Conservation (phyloP, 345 rosid genomes). For the Punica granatum region DNA sequence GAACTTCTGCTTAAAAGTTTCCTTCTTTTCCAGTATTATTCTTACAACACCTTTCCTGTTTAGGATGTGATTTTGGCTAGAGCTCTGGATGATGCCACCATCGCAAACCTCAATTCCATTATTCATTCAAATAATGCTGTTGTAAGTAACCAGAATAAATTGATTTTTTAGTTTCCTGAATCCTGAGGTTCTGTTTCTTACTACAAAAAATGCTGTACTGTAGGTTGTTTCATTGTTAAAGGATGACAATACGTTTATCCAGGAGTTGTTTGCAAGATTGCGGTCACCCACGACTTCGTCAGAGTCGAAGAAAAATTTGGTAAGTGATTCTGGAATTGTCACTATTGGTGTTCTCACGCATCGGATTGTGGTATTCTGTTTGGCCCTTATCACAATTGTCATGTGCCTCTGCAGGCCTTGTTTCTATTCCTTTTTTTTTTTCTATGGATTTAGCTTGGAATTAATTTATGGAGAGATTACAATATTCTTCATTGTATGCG, state of each 20-base stretch:
- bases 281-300: slow-evolving; percentile 47
- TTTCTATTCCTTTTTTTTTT: neutral
- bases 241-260: slow-evolving; percentile 82
- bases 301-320: slow-evolving; percentile 88
- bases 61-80: slow-evolving; percentile 94
- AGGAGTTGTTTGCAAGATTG: slow-evolving; percentile 74
- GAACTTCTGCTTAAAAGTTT: slow-evolving; percentile 13
- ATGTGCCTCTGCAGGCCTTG: neutral
- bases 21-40: slow-evolving; percentile 7
- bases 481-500: neutral
- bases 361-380: neutral
- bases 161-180: neutral
- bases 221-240: slow-evolving; percentile 77
- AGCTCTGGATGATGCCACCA: slow-evolving; percentile 69
- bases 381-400: neutral
- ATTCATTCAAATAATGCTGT: slow-evolving; percentile 64
- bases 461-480: neutral
- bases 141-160: slow-evolving; percentile 38
- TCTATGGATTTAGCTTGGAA: neutral
- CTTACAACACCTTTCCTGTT: slow-evolving; percentile 19
- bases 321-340: slow-evolving; percentile 17
- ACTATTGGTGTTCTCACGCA: neutral
- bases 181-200: slow-evolving; percentile 4
- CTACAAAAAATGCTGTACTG: slow-evolving; percentile 14
- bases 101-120: slow-evolving; percentile 58